These are phyloP conservation scores for Gracilariopsis chorda DNA, from an alignment of 23 red algal genomes.

Conservation along the genomic window DNA sequence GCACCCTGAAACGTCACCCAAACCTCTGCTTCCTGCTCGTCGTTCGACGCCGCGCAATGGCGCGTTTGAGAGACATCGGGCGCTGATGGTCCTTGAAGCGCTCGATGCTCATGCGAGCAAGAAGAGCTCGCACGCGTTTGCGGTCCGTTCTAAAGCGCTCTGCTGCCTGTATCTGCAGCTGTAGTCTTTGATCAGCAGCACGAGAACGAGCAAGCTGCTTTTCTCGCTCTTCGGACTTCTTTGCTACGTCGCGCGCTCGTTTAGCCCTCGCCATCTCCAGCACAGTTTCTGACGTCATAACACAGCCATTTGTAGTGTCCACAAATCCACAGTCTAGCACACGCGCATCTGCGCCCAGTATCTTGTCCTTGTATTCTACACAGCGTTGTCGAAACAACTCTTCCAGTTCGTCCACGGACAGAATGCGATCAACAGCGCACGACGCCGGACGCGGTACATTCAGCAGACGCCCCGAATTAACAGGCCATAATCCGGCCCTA, in stretches of 20 bases:
- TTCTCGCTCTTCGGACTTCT: neutral
- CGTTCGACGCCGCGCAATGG: neutral
- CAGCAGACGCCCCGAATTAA: neutral
- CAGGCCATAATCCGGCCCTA: neutral
- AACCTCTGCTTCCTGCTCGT: neutral
- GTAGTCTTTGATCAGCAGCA: neutral
- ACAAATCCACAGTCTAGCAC: neutral
- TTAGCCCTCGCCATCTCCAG: neutral
- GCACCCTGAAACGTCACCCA: neutral
- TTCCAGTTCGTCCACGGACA: slow-evolving; percentile 3
- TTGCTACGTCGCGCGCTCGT: neutral
- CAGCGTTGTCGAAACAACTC: neutral
- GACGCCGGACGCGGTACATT: neutral
- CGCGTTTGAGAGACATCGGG: neutral
- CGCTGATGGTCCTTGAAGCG: neutral
- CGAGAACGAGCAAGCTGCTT: neutral
- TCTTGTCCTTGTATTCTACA: neutral
- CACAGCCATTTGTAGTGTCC: slow-evolving; percentile 3
- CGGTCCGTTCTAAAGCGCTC: neutral
- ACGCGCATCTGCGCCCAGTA: neutral
- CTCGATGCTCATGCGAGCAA: neutral
- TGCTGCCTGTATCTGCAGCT: neutral
- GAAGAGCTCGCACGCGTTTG: neutral
- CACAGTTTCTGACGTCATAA: slow-evolving; percentile 3
- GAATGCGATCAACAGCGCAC: neutral